phyloP scores from a whole-genome alignment of 2,329 filamentous ascomycete species.

The Aspergillus puulaauensis region DNA sequence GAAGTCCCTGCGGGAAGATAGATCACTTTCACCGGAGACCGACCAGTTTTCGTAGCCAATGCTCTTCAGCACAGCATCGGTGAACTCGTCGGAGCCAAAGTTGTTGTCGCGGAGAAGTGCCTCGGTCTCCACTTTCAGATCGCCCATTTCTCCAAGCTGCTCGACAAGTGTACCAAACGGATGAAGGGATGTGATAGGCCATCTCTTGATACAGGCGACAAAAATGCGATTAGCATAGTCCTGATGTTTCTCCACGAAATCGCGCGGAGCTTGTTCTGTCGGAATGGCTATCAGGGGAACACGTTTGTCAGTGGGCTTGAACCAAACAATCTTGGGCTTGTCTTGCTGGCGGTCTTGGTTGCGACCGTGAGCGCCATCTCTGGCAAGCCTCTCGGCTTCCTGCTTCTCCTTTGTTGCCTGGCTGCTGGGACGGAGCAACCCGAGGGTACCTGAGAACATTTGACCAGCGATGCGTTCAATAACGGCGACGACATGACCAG shows the following conservation, averaged over 20 bases:
- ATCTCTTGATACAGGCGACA: conserved; percentile 97
- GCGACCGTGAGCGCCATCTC: conserved; percentile 73
- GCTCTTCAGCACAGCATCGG: conserved; percentile 90
- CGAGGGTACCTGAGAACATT: conserved; percentile 97
- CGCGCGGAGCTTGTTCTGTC: conserved; percentile 93
- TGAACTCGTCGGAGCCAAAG: conserved; percentile 96
- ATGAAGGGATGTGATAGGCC: conserved; percentile 99
- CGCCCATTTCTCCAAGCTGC: conserved; percentile 94
- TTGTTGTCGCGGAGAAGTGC: conserved; percentile 97
- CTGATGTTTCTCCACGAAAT: conserved; percentile 98
- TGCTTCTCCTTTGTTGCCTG: conserved; percentile 99
- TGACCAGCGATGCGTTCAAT: conserved; percentile 96
- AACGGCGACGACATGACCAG: conserved; percentile 94
- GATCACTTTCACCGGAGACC: conserved; percentile 76
- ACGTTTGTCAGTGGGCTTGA: conserved; percentile 98
- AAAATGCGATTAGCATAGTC: conserved; percentile 98
- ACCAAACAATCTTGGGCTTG: conserved; percentile 99
- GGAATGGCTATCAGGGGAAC: conserved; percentile 97
- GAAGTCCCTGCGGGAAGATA: conserved; percentile 83
- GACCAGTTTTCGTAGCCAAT: conserved; percentile 93
- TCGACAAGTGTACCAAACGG: conserved; percentile 97
- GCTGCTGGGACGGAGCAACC: conserved; percentile 90
- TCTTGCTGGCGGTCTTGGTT: conserved; percentile 83
- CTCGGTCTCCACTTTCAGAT: conserved; percentile 96
- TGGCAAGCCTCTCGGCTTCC: conserved; percentile 89